These are phyloP conservation scores for Suhomyces kunorum DNA, from an alignment of 1,139 yeast species.

Conservation along the genomic window DNA sequence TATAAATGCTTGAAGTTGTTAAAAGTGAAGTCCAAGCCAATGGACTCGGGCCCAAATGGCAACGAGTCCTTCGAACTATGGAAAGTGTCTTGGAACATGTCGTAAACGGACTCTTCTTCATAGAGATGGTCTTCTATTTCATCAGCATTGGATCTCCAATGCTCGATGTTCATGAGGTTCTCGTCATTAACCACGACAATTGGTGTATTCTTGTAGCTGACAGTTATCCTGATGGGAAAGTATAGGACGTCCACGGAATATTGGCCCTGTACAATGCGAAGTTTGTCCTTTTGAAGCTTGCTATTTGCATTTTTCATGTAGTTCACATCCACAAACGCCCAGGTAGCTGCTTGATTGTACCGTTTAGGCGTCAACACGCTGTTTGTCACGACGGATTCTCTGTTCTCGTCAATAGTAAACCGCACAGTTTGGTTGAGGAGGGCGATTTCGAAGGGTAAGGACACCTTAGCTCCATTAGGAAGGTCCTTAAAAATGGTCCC, in stretches of 20 bases:
- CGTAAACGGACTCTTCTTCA: slow-evolving; percentile 57
- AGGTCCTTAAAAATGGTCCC: slow-evolving; percentile 52
- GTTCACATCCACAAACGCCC: slow-evolving; percentile 51
- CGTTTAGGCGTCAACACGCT: slow-evolving; percentile 41
- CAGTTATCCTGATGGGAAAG: slow-evolving; percentile 54
- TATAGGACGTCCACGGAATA: slow-evolving; percentile 43
- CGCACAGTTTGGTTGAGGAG: slow-evolving; percentile 60
- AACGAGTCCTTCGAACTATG: slow-evolving; percentile 63
- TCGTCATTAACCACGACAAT: slow-evolving; percentile 63
- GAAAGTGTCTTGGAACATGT: slow-evolving; percentile 62
- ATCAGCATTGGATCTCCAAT: slow-evolving; percentile 51
- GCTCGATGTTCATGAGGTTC: slow-evolving; percentile 75
- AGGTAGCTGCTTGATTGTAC: slow-evolving; percentile 59
- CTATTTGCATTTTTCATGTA: slow-evolving; percentile 12
- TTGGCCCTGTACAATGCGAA: slow-evolving; percentile 42
- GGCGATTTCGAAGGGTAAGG: slow-evolving; percentile 58
- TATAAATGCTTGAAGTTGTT: slow-evolving; percentile 62
- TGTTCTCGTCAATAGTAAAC: slow-evolving; percentile 62
- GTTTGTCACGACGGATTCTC: slow-evolving; percentile 20
- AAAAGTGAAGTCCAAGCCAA: slow-evolving; percentile 76
- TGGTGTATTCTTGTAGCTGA: slow-evolving; percentile 48
- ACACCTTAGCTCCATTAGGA: slow-evolving; percentile 29
- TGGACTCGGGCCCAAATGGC: slow-evolving; percentile 88
- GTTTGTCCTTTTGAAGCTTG: slow-evolving; percentile 20
- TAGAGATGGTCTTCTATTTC: slow-evolving; percentile 40